These are phyloP conservation scores for Cercospora citrullina DNA, from an alignment of 2,329 filamentous ascomycete species.

Conservation along the genomic window DNA sequence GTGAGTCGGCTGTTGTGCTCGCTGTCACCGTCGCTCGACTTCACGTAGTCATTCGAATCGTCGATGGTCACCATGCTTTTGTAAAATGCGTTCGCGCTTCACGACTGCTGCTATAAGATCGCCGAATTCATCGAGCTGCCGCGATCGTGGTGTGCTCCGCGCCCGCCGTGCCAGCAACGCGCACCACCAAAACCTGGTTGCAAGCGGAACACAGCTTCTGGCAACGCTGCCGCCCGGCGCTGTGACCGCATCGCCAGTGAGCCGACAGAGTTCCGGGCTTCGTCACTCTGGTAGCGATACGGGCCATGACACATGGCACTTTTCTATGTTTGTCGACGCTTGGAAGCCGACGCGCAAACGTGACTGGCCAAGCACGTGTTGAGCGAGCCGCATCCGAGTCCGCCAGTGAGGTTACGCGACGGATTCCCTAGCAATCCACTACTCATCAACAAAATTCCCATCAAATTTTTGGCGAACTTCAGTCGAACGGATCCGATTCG, in stretches of 20 bases:
- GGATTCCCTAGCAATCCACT: not conserved
- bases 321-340: slow-evolving; percentile 15
- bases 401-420: slow-evolving; percentile 1
- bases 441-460: slow-evolving; percentile 1
- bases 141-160: slow-evolving; percentile 11
- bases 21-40: not conserved
- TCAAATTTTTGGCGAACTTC: not conserved
- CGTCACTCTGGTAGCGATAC: slow-evolving; percentile 8
- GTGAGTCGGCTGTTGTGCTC: not conserved
- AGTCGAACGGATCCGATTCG: not conserved
- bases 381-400: slow-evolving; percentile 10
- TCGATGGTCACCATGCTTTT: slow-evolving; percentile 1
- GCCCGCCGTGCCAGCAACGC: not conserved
- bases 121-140: slow-evolving; percentile 9
- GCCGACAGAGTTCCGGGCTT: slow-evolving; percentile 17
- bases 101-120: slow-evolving; percentile 8
- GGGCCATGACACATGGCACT: slow-evolving; percentile 21
- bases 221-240: slow-evolving; percentile 14
- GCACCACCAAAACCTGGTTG: slow-evolving; percentile 15
- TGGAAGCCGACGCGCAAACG: not conserved
- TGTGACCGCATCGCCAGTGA: slow-evolving; percentile 17
- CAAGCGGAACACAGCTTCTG: slow-evolving; percentile 4
- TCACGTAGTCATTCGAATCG: slow-evolving; percentile 7
- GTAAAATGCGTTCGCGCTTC: slow-evolving; percentile 7
- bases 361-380: slow-evolving; percentile 15